Percentiles rank a stretch among this genome's conserved stretches.
phyloP scores from a whole-genome alignment of 2,329 filamentous ascomycete species.

The Sporothrix variecibatus region DNA sequence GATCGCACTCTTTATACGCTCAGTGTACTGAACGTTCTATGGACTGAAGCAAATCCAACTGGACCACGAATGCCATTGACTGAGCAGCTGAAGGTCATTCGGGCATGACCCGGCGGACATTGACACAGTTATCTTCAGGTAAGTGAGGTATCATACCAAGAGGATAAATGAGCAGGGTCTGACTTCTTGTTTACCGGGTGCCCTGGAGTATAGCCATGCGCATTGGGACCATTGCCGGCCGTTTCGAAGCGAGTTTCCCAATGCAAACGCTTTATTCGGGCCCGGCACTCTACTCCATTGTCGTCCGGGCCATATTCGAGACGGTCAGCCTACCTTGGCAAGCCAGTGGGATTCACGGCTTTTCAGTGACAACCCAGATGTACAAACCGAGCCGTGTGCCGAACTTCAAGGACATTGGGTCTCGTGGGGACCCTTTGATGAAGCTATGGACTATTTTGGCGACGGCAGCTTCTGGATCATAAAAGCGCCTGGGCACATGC shows the following conservation, averaged over 20 bases:
- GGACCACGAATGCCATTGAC: not conserved
- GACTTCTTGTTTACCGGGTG: too few relatives aligned
- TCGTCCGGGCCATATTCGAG: not conserved
- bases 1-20: not conserved
- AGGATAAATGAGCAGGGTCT: too few relatives aligned
- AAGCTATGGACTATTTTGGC: not conserved
- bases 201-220: not conserved
- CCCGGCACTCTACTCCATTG: not conserved
- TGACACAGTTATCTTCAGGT: not conserved
- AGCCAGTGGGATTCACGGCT: not conserved
- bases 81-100: not conserved
- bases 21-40: not conserved
- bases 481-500: not conserved
- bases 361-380: not conserved
- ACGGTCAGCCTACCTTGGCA: not conserved
- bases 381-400: not conserved
- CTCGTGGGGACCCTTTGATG: not conserved
- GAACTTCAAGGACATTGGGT: not conserved
- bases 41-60: not conserved
- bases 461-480: not conserved
- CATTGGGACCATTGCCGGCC: not conserved
- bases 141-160: not conserved
- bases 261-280: not conserved
- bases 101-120: not conserved
- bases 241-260: not conserved